Conservation (phyloP, 2,329 filamentous ascomycete genomes). For the Arthrobotrys sinensis region DNA sequence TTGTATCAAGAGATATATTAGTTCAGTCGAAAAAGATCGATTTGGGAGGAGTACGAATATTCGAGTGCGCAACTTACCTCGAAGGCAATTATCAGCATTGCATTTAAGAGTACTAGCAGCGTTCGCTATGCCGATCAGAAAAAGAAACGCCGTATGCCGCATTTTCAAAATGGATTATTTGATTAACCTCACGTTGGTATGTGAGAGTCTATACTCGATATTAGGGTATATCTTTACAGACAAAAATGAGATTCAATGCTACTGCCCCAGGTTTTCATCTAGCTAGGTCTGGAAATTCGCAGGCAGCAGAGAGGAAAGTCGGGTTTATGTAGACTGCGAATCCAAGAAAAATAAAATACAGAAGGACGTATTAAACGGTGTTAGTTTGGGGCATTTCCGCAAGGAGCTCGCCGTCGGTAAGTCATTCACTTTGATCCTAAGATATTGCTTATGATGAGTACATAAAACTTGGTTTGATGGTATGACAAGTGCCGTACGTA, state of each 20-base stretch:
- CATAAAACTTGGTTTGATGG: neutral
- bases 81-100: conserved; percentile 2
- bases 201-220: neutral
- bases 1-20: neutral
- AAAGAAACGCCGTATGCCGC: neutral
- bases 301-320: neutral
- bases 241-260: too few relatives aligned
- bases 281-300: neutral
- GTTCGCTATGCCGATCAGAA: neutral
- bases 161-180: neutral
- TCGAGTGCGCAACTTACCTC: neutral
- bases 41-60: neutral
- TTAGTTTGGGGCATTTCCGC: neutral
- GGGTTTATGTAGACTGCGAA: neutral
- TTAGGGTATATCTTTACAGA: neutral
- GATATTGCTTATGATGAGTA: neutral
- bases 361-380: neutral
- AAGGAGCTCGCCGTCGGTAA: neutral
- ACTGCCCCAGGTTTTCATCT: neutral
- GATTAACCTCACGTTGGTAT: neutral
- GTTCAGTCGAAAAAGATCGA: neutral
- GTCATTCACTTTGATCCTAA: neutral
- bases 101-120: neutral
- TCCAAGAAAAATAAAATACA: conserved; percentile 14
- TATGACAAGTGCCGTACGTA: neutral